These are phyloP conservation scores for Aspergillus affinis DNA, from an alignment of 495 filamentous ascomycete genomes.

Conservation along the genomic window DNA sequence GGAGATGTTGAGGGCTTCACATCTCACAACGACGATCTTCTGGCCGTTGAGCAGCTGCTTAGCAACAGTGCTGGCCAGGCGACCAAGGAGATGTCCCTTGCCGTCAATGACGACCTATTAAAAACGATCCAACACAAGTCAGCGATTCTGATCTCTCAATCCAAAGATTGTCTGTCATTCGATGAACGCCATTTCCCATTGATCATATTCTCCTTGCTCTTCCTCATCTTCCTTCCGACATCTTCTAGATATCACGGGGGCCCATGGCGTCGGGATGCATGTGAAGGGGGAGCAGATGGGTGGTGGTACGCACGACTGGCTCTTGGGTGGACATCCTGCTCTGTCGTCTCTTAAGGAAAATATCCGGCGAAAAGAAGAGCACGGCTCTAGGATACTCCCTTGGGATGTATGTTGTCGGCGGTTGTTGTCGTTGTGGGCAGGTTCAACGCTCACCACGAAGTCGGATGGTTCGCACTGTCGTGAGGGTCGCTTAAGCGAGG, in stretches of 20 bases:
- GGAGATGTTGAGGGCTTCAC: slow-evolving; percentile 98
- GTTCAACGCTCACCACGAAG: slow-evolving; percentile 49
- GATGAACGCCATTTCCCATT: no score
- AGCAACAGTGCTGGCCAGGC: slow-evolving; percentile 96
- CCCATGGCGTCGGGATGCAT: slow-evolving; percentile 8
- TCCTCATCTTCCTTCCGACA: slow-evolving; percentile 1
- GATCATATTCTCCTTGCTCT: background rate
- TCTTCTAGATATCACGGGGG: slow-evolving; percentile 12
- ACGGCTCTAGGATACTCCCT: slow-evolving; percentile 41
- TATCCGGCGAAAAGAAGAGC: slow-evolving; percentile 39
- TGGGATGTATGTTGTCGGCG: slow-evolving; percentile 49
- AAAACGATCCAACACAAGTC: slow-evolving; percentile 27
- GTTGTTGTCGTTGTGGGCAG: slow-evolving; percentile 51
- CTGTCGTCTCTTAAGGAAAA: slow-evolving; percentile 41
- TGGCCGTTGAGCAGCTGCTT: slow-evolving; percentile 99
- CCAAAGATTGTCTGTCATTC: no score
- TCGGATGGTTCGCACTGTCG: slow-evolving; percentile 42
- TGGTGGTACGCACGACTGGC: slow-evolving; percentile 78
- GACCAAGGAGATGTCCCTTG: slow-evolving; percentile 99
- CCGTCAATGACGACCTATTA: slow-evolving; percentile 93
- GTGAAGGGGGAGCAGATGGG: slow-evolving; percentile 14
- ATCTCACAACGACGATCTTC: slow-evolving; percentile 98
- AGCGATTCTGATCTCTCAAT: slow-evolving; percentile 20
- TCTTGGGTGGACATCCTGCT: slow-evolving; percentile 98
- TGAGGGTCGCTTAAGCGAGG: slow-evolving; percentile 39